Evolutionary conservation across 1,284 basidiomycete species (phyloP).

Genomic region (Boletus smithii): DNA sequence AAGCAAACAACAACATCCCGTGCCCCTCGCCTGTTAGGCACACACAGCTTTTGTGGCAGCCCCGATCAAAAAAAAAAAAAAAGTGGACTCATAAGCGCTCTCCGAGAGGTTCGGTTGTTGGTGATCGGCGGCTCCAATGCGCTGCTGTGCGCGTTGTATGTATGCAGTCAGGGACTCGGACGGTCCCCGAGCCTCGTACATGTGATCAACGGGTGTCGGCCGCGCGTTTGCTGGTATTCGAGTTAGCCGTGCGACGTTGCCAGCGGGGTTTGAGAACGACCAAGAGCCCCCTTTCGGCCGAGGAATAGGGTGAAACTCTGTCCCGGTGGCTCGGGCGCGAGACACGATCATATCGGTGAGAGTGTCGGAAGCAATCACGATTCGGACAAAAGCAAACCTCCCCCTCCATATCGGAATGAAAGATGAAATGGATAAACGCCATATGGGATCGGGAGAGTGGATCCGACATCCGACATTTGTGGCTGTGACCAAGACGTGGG

Average conservation of each 20-base stretch:
- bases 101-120: background rate
- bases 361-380: background rate
- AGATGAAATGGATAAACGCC: background rate
- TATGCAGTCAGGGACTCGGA: too few relatives aligned
- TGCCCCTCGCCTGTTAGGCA: background rate
- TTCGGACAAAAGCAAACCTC: background rate
- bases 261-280: background rate
- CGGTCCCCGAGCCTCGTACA: too few relatives aligned
- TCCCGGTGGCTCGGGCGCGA: background rate
- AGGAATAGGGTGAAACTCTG: background rate
- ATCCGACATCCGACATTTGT: conserved; percentile 6
- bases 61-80: background rate
- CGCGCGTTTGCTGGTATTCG: background rate
- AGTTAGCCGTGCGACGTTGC: background rate
- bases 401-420: background rate
- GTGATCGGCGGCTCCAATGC: background rate
- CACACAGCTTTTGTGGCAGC: background rate
- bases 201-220: background rate
- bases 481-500: background rate
- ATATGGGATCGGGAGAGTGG: background rate
- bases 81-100: background rate
- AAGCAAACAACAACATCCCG: background rate
- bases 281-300: background rate
- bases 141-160: background rate
- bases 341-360: background rate